A percentile compares a stretch with the other conserved stretches of the same genome.
These are phyloP conservation scores for Arabidopsis hybrid DNA, from an alignment of 441 rosid species.

Conservation along the genomic window DNA sequence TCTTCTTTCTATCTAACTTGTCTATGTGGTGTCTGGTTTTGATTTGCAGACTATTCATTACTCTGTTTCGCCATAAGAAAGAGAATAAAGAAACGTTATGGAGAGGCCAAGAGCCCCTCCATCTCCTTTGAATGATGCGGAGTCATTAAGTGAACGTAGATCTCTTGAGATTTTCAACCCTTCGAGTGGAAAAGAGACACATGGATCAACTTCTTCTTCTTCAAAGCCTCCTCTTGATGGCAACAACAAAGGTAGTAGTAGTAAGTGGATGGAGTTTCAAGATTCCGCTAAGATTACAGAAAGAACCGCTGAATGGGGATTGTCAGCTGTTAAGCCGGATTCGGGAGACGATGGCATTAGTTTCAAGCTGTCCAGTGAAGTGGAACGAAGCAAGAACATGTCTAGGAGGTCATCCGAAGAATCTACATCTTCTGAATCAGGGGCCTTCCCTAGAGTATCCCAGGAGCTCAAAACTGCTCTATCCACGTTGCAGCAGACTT, in stretches of 20 bases:
- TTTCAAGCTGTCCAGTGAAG: conserved; percentile 61
- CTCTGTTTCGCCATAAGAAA: conserved; percentile 36
- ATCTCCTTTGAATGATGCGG: conserved; percentile 35
- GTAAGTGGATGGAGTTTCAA: conserved; percentile 88
- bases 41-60: conserved; percentile 32
- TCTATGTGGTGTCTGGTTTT: conserved; percentile 35
- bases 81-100: conserved; percentile 29
- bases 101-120: conserved; percentile 50
- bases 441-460: conserved; percentile 73
- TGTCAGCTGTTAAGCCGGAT: conserved; percentile 57
- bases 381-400: conserved; percentile 48
- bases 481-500: conserved; percentile 90
- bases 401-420: conserved; percentile 78
- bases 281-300: conserved; percentile 61
- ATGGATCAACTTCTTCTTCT: conserved; percentile 30
- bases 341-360: conserved; percentile 51
- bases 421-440: conserved; percentile 52
- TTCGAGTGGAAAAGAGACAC: conserved; percentile 34
- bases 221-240: conserved; percentile 32
- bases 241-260: conserved; percentile 38
- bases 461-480: conserved; percentile 90
- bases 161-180: conserved; percentile 50
- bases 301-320: conserved; percentile 93
- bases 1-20: conserved; percentile 32
- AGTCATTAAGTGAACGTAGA: conserved; percentile 36